Base-by-base conservation (phyloP, 441 rosid species). In the Brassica balearica region DNA sequence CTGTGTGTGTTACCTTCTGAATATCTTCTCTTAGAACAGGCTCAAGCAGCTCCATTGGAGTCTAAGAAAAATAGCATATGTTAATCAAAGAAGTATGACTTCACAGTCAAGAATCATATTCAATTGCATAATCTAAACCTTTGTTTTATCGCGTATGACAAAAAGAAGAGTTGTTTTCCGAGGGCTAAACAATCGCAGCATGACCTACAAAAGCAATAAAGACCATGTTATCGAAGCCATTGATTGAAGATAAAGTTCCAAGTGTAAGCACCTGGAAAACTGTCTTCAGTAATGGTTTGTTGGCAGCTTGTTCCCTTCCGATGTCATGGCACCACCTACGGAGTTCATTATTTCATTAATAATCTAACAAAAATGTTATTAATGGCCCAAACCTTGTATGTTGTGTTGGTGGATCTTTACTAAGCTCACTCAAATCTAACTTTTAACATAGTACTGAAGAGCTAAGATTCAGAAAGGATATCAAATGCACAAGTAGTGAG, bases 291-390 rank as follows among this genome's bases (percentile, higher is more conserved):
- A 95, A 94, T 27, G 99, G 98, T 83, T 88, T 93, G 81, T 95
- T 95, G 60, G 99, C 90, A 78, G 98, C 99, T 56, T 92, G 95
- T 80, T 93, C 98, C 68, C 99, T 85, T 68, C 99, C 99, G 48
- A 95, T 90, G 77, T 95, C 98, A 86, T 93, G 97, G 85, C 98
- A 95, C 98, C 99, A 95, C 97, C 98, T 95, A 78, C 15, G 83
- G 71, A 20, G 34, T 29, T 29, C 65, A 69, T 68, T 56, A 65
- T 72, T 58, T 9, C 27, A 68, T 69, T 74, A 83, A 74, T 15
- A 71, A 32, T 62, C n/a, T 27, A 73, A 55, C 79, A 38, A 23
- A 38, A 55, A 69, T 1, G 36, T 19, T 43, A 10, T 14, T 4
- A 14, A 41, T 1, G 6, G 12, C 6, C 5, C 2, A 19, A 17